Base-by-base conservation (phyloP, 495 filamentous ascomycete species). In the Mytilinidion resinicola region DNA sequence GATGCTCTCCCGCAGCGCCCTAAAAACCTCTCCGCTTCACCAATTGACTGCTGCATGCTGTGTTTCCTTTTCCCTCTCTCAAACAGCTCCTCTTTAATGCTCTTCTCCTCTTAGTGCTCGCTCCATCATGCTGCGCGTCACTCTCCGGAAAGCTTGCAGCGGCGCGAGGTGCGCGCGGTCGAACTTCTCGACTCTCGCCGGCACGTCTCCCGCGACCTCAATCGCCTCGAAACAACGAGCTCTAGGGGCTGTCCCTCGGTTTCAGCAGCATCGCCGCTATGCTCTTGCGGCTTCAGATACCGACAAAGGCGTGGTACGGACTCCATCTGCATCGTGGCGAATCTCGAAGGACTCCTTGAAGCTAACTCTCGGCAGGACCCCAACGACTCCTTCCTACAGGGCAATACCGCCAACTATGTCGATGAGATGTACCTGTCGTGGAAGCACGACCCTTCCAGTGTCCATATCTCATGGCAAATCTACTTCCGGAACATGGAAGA, bases 401-500 rank as follows among this genome's bases (percentile, higher is more conserved):
- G 93, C 42, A 96, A 86, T 77, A 88, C 91, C 56, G 93, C 93
- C 72, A 96, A 96, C 77, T 98, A 98, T 75, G 86, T 98, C 72
- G 93, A 98, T 74, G 93, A 96, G 81, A 98, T 98, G 93, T 98
- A 98, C 74, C 74, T 98, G 74, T 82, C 88, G 65, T 98, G 93
- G 93, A 96, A 92, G 77, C 80, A 86, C 59, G 90, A 98, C 67
- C 90, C 95, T 17, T 81, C 83, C 63, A 95, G 88, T 73, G 93
- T 98, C 44, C 93, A 98, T 75, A 80, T 96, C 67, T 98, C 93
- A 71, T 98, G 93, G 93, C 93, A 96, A 77, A 87, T 92, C 63
- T 98, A 98, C 83, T 98, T 98, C 82, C 86, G 83, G 71, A 98
- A 98, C 76, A 96, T 98, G 90, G 93, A 98, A 77, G 85, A 83